Base-by-base conservation (phyloP, 108 stramenopile species). In the Skeletonema marinoi region DNA sequence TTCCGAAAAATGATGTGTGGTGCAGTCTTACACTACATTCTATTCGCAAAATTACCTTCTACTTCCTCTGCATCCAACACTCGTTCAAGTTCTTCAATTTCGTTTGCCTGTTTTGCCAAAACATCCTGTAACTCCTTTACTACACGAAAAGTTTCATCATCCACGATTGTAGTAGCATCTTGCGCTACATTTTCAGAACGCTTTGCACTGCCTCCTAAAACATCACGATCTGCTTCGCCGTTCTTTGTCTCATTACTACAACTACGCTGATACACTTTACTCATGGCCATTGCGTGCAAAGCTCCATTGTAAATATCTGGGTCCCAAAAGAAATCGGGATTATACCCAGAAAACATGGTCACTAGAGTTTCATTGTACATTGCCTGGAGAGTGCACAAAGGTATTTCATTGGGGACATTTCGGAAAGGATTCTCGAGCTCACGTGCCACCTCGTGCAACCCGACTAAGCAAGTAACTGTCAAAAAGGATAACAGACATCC, bases 401-500 rank as follows among this genome's bases (percentile, higher is more conserved):
- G 90, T 64, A 93, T 61, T 60, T 93, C 90, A 70, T 93, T 93
- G 35, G 92, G 92, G 12, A 90, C 85, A 78, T 91, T 91, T 3
- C 88, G 78, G 73, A 91, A 93, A 0, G 92, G 92, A 78, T 90
- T 91, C 66, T 91, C 90, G 51, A 93, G 76, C 50, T 93, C 92
- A 2, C 89, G 67, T 1, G 90, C 89, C 31, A 93, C 90, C 60
- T 91, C 92, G 69, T 93, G 86, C 69, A 91, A 67, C 2, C 89
- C 92, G 3, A 67, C 62, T 16, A 93, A 58, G 65, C 89, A 89
- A 19, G 85, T 78, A 0, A 89, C 80, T 4, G 86, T 86, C 11
- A 88, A 58, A 67, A 90, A 94, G 12, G 85, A 87, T 21, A 94
- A 60, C 0, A 83, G 4, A 32, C 51, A 44, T 1, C 82, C 91